A percentile compares a stretch with the other conserved stretches of the same genome.
Evolutionary conservation across 2,329 filamentous ascomycete species (phyloP).

Genomic region (Emmonsiellopsis sp.): DNA sequence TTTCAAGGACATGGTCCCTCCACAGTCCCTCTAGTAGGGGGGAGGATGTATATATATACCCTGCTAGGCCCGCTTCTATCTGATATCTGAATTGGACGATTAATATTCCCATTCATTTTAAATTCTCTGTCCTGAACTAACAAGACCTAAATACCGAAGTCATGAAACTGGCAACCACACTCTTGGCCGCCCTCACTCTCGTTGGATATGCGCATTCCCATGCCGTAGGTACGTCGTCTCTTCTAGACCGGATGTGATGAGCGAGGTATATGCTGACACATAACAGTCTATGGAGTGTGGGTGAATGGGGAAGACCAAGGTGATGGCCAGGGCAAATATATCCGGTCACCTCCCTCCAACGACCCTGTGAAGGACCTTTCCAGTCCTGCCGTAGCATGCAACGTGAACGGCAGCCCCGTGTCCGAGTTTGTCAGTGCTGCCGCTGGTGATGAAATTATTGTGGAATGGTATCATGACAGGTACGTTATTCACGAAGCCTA

Average conservation of each 20-base stretch:
- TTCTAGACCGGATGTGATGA: neutral
- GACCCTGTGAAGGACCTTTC: slow-evolving; percentile 44
- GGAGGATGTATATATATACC: too few relatives aligned
- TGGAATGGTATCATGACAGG: slow-evolving; percentile 1
- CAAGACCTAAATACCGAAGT: neutral
- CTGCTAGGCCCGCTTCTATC: too few relatives aligned
- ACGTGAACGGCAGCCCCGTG: slow-evolving; percentile 40
- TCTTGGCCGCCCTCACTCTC: neutral
- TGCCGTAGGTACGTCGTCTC: neutral
- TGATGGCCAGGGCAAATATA: neutral
- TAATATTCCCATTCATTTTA: too few relatives aligned
- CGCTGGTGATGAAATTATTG: slow-evolving; percentile 4
- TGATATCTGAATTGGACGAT: too few relatives aligned
- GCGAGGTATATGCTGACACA: neutral
- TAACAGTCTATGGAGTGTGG: slow-evolving; percentile 3
- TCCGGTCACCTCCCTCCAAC: slow-evolving; percentile 9
- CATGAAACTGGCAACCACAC: neutral
- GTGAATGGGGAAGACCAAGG: slow-evolving; percentile 11
- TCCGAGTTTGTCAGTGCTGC: slow-evolving; percentile 23
- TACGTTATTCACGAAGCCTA: slow-evolving; percentile 11
- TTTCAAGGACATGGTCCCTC: too few relatives aligned
- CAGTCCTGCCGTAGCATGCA: slow-evolving; percentile 47
- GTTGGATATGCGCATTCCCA: neutral
- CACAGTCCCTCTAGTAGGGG: too few relatives aligned
- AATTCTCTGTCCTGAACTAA: too few relatives aligned